Percentiles rank a stretch among this genome's conserved stretches.
Conservation (phyloP, 2,329 filamentous ascomycete genomes). For the Epichloe sp. region DNA sequence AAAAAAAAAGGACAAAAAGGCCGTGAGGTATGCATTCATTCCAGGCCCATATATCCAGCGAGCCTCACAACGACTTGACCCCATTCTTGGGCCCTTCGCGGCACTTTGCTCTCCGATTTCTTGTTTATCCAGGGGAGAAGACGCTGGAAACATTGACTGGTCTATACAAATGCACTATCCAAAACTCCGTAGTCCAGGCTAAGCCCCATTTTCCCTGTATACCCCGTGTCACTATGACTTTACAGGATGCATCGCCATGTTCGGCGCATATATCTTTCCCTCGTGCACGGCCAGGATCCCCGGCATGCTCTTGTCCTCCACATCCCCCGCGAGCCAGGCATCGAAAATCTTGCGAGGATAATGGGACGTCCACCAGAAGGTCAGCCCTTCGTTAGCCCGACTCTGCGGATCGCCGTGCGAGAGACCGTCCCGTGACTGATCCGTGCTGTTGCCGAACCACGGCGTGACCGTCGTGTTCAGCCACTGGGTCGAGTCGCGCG, state of each 20-base stretch:
- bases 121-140: no score
- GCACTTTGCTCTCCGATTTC: no score
- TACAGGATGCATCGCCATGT: slow-evolving; percentile 24
- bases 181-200: no score
- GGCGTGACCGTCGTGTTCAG: slow-evolving; percentile 1
- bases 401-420: slow-evolving; percentile 13
- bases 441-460: slow-evolving; percentile 18
- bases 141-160: no score
- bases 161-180: no score
- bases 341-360: slow-evolving; percentile 19
- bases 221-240: slow-evolving; percentile 12
- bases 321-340: slow-evolving; percentile 16
- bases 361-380: slow-evolving; percentile 22
- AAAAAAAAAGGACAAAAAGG: no score
- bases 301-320: slow-evolving; percentile 11
- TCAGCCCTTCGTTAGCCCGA: slow-evolving; percentile 11
- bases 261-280: slow-evolving; percentile 20
- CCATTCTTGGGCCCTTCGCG: no score
- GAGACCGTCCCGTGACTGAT: slow-evolving; percentile 14
- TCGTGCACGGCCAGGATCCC: slow-evolving; percentile 16
- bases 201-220: no score
- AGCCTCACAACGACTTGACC: no score
- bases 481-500: no score
- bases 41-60: no score
- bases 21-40: no score